Base-by-base conservation (phyloP, 2,329 filamentous ascomycete species). In the Monosporascus cannonballus region DNA sequence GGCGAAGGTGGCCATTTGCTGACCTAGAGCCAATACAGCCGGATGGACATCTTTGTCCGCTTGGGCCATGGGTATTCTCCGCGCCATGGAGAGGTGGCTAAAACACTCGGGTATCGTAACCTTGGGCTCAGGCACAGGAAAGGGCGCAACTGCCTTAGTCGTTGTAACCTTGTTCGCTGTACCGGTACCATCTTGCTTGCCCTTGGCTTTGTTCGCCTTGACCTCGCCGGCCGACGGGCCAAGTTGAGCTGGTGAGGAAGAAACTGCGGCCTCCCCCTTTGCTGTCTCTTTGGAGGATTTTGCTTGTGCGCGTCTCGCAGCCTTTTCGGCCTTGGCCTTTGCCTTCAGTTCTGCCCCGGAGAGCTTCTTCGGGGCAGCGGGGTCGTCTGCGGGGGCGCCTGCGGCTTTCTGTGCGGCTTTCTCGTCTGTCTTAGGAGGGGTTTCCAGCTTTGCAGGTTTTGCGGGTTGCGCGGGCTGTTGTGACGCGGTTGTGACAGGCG, bases 1-100 rank as follows among this genome's bases (percentile, higher is more conserved):
- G 38, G 85, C 81, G 71, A 96, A 97, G 55, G 85, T 86, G 62
- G 87, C 88, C 79, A 97, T 91, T 71, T 96, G 90, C 68, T 97
- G 82, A 8, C 93, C 94, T 47, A 97, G 76, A 1, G 88, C 84
- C 58, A 96, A 75, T 2, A 99, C 85, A 1, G 89, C 85, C 3
- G 92, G 91, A 67, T 97, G 90, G 20, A 97, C 90, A 76, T 88
- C 73, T 82, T 86, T 74, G 80, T 89, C 76, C 75, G 89, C 68
- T 56, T 81, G 74, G 3, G 77, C 75, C 56, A 80, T 74, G 18
- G 73, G 67, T 63, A 81, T 75, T 57, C 79, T 74, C 67, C 73
- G 77, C 20, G 81, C 80, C 70, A 89, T 86, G 64, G 89, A 87
- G 50, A 96, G 71, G 71, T 96, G 91, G 62, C 89, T 89, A 72